These are phyloP conservation scores for Candida sithepensis DNA, from an alignment of 805 yeast genomes.

Conservation along the genomic window DNA sequence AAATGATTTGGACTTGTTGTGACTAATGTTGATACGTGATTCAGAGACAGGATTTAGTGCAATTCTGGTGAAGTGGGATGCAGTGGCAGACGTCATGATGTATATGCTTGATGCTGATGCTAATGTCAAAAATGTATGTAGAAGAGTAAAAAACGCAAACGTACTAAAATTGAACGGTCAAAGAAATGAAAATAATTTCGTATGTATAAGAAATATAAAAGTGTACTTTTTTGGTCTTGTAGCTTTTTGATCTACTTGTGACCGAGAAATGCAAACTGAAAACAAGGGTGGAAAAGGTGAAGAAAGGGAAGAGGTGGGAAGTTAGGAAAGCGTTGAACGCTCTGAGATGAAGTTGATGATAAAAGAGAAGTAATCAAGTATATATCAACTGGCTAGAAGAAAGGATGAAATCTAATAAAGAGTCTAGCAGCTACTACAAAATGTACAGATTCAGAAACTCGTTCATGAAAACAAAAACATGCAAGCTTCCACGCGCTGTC, in stretches of 20 bases:
- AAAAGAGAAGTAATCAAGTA: too few species aligned
- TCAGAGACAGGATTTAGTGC: slow-evolving; percentile 21
- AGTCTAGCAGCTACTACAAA: too few species aligned
- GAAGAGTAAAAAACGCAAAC: not conserved
- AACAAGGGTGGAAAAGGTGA: too few species aligned
- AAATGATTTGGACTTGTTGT: slow-evolving; percentile 12
- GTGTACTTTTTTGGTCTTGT: not conserved
- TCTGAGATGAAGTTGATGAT: too few species aligned
- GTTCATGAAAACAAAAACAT: not conserved
- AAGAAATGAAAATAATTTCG: not conserved
- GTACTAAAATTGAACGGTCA: not conserved
- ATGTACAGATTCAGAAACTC: too few species aligned
- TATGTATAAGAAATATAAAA: not conserved
- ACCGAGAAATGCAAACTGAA: not conserved
- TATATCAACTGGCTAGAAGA: too few species aligned
- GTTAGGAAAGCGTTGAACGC: too few species aligned
- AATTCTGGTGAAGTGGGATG: slow-evolving; percentile 18
- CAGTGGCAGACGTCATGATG: slow-evolving; percentile 2
- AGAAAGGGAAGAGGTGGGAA: too few species aligned
- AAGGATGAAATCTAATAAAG: too few species aligned
- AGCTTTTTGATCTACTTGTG: too few species aligned
- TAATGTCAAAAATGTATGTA: not conserved
- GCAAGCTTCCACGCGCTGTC: not conserved
- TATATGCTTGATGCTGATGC: not conserved
- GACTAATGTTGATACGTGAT: slow-evolving; percentile 19